These are phyloP conservation scores for Piper betle DNA, from an alignment of 164 flowering plant species.

Conservation along the genomic window DNA sequence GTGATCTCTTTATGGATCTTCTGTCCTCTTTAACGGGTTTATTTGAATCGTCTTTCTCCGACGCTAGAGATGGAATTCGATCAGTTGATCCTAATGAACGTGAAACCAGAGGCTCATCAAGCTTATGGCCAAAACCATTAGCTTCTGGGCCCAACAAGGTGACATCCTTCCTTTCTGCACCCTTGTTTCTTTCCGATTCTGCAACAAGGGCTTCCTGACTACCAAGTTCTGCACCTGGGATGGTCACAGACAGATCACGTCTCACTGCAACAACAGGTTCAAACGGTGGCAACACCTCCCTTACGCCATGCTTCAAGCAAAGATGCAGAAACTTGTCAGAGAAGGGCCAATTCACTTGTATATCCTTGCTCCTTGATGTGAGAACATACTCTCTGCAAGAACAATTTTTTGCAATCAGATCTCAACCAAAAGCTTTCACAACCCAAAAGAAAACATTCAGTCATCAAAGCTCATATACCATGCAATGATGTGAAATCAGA, in stretches of 20 bases:
- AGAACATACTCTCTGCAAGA: constrained; percentile 73
- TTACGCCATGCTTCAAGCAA: constrained; percentile 72
- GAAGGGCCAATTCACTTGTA: constrained; percentile 74
- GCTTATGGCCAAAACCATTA: not conserved
- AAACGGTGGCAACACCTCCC: constrained; percentile 72
- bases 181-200: not conserved
- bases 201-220: not conserved
- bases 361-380: constrained; percentile 46
- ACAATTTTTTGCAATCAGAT: constrained; percentile 1
- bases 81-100: not conserved
- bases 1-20: not conserved
- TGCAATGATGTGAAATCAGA: not conserved
- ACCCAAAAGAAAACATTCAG: not conserved
- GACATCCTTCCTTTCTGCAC: not conserved
- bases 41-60: not conserved
- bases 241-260: constrained; percentile 8
- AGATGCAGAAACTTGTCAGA: constrained; percentile 50
- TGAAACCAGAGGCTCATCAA: not conserved
- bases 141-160: not conserved
- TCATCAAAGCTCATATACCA: not conserved
- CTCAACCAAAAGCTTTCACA: not conserved
- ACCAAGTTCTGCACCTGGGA: not conserved
- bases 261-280: constrained; percentile 36
- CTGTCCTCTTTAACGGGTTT: not conserved
- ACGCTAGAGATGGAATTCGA: not conserved